These are phyloP conservation scores for Beta corolliflora DNA, from an alignment of 179 eudicot genomes.

Conservation along the genomic window DNA sequence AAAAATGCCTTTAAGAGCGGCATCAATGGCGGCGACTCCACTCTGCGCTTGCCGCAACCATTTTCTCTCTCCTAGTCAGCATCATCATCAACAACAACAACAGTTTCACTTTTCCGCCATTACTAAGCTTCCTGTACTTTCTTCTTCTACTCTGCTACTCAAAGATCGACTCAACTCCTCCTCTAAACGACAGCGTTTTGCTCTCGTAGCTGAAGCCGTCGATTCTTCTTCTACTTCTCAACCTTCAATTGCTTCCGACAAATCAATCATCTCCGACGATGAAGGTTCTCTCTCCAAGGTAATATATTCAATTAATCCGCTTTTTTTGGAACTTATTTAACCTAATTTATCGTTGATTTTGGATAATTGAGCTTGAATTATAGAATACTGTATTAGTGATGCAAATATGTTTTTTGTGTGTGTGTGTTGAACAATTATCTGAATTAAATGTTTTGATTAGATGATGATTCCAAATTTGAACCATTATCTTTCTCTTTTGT, in stretches of 20 bases:
- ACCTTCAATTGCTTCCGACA: constrained; percentile 39
- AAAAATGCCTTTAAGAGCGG: constrained; percentile 23
- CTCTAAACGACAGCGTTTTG: constrained; percentile 27
- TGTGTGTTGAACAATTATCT: no score
- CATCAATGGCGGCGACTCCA: constrained; percentile 15
- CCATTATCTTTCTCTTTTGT: background rate
- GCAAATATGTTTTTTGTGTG: no score
- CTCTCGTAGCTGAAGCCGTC: constrained; percentile 21
- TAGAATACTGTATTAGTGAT: background rate
- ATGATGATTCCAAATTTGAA: background rate
- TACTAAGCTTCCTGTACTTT: constrained; percentile 11
- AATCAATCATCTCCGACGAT: constrained; percentile 62
- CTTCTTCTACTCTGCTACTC: constrained; percentile 6
- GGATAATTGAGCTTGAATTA: background rate
- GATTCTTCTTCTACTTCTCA: constrained; percentile 38
- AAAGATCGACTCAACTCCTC: constrained; percentile 13
- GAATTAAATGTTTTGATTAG: background rate
- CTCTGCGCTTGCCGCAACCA: background rate
- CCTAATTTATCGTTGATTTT: background rate
- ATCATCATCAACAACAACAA: background rate
- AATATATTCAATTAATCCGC: background rate
- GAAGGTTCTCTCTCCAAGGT: constrained; percentile 77
- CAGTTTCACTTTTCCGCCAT: constrained; percentile 13
- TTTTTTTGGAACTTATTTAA: background rate
- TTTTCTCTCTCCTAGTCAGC: constrained; percentile 35